Base-by-base conservation (phyloP, 1,139 yeast species). In the Trichomonascaceae sp. region DNA sequence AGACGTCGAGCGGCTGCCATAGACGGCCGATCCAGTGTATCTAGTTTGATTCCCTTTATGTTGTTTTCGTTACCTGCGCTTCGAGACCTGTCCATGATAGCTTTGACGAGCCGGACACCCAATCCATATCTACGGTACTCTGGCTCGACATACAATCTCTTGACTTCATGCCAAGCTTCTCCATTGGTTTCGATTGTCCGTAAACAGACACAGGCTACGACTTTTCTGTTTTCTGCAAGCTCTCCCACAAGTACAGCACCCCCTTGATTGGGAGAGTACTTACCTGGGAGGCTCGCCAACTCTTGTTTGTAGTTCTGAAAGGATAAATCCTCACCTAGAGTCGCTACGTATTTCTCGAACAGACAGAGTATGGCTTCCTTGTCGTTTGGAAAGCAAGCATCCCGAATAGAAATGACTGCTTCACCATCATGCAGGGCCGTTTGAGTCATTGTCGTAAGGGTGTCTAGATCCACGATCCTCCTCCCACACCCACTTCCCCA, bases 221-320 rank as follows among this genome's bases (percentile, higher is more conserved):
- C 16, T 5, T 13, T 13, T 9, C 25, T 17, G 20, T 11, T 26
- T 3, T 27, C 20, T 11, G 27, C 2, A 15, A 18, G 16, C 13
- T 25, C 16, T 8, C 32, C 36, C 26, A 33, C n/a, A 11, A 33
- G 22, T 8, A 33, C 27, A 4, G 20, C 29, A 4, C 36, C 36
- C 9, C 22, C 17, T 16, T 13, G 16, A 14, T 32, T 30, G 6
- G 32, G 32, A 5, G 26, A 17, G 25, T 33, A 33, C 29, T 33
- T 33, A 11, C 25, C 32, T 5, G 32, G 32, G 27, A 29, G 20
- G 16, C 27, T 17, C 3, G 26, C 32, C 27, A 33, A 13, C 16
- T 33, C 36, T 8, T 25, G 9, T 3, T 30, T 23, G 13, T 29
- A 29, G 15, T 33, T 25, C 27, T 33, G 36, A 25, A 23, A 33